These are phyloP conservation scores for Paspalum vaginatum DNA, from an alignment of 176 grass and related monocot species.

Conservation along the genomic window DNA sequence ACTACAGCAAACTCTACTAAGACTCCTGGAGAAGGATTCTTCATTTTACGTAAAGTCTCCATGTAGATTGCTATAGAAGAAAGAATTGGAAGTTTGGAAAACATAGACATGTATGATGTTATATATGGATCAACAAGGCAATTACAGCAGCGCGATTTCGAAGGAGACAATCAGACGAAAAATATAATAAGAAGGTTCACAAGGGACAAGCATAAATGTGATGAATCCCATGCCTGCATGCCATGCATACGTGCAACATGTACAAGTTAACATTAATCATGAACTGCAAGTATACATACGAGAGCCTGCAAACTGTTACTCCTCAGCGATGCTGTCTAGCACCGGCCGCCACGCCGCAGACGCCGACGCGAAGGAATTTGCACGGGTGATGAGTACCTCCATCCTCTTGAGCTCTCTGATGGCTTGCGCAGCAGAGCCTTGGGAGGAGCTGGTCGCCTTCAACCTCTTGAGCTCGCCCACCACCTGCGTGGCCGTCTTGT, in stretches of 20 bases:
- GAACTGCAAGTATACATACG: not conserved
- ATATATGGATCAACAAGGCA: not conserved
- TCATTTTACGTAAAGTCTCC: not conserved
- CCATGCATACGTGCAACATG: not conserved
- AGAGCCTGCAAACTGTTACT: conserved; percentile 16
- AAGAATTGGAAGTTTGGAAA: not conserved
- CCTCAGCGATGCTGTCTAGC: conserved; percentile 62
- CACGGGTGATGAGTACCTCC: conserved; percentile 18
- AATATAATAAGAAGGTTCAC: not conserved
- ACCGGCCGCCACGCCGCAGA: conserved; percentile 46
- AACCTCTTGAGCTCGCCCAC: conserved; percentile 44
- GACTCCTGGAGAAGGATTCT: conserved; percentile 1
- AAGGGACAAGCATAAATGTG: not conserved
- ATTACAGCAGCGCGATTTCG: not conserved
- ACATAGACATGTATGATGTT: not conserved
- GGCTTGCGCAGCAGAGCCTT: conserved; percentile 28
- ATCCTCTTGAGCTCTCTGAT: conserved; percentile 45
- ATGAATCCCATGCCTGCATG: not conserved
- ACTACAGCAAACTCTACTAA: not conserved
- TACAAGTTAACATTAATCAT: conserved; percentile 14
- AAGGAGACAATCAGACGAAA: not conserved
- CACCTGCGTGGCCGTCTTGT: conserved; percentile 44
- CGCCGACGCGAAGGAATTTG: not conserved
- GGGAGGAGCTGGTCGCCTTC: not conserved
- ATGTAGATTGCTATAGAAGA: not conserved